Percentiles rank a stretch among this genome's conserved stretches.
phyloP scores from a whole-genome alignment of 2,329 filamentous ascomycete genomes.

The Macrophomina tecta region DNA sequence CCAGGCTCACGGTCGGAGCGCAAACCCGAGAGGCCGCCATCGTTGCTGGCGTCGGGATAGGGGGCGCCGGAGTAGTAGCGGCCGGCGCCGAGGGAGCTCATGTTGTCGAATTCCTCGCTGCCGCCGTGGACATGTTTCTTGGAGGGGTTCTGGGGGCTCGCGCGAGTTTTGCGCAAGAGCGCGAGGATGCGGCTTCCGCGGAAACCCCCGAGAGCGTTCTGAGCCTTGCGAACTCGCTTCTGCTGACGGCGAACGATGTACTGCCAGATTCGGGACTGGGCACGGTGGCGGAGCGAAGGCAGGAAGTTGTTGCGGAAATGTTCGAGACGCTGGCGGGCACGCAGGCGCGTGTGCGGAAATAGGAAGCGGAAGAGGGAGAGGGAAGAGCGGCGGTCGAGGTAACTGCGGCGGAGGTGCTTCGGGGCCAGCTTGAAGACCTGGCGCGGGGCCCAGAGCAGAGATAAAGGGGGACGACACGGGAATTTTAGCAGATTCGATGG shows the following conservation, averaged over 20 bases:
- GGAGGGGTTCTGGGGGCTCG: conserved; percentile 27
- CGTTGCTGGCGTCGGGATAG: conserved; percentile 18
- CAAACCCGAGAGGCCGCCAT: conserved; percentile 40
- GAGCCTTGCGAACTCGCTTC: conserved; percentile 36
- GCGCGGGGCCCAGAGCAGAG: conserved; percentile 5
- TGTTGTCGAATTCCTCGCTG: conserved; percentile 4
- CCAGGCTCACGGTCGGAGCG: conserved; percentile 64
- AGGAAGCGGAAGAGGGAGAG: conserved; percentile 66
- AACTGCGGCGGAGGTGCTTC: conserved; percentile 40
- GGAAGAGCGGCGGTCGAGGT: conserved; percentile 38
- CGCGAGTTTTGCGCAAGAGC: conserved; percentile 37
- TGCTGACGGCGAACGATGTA: conserved; percentile 70
- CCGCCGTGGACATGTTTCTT: conserved; percentile 23
- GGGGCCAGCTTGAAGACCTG: conserved; percentile 32
- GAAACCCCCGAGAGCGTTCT: conserved; percentile 29
- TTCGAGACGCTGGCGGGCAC: conserved; percentile 69
- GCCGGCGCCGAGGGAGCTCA: conserved; percentile 25
- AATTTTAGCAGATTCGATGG: background rate
- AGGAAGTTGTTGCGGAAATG: conserved; percentile 77
- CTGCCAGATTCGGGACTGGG: conserved; percentile 79
- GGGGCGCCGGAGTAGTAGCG: conserved; percentile 25
- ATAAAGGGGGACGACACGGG: conserved; percentile 7
- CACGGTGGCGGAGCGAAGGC: conserved; percentile 70
- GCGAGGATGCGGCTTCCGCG: conserved; percentile 40
- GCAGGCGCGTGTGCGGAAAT: conserved; percentile 69